Evolutionary conservation across 1,284 basidiomycete species (phyloP).

Genomic region (Cryptococcus hybrid): DNA sequence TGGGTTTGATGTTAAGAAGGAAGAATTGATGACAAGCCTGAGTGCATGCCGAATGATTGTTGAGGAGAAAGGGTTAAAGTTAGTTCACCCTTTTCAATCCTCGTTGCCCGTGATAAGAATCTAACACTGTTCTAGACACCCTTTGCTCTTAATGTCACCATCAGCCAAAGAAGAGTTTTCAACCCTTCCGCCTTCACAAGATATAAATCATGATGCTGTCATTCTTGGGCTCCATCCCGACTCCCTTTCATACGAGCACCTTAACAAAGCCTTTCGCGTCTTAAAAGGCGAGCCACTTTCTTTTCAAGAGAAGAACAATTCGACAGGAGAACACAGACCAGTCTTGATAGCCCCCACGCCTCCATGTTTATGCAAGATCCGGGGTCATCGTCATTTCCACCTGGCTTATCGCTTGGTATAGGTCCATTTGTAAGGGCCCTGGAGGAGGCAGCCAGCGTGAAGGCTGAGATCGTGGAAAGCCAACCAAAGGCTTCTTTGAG

Average conservation of each 20-base stretch:
- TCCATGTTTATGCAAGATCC: constrained; percentile 61
- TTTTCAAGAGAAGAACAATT: not conserved
- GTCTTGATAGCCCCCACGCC: constrained; percentile 50
- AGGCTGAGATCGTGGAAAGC: constrained; percentile 66
- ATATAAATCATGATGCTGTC: constrained; percentile 57
- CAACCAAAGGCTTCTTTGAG: constrained; percentile 61
- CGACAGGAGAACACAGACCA: not conserved
- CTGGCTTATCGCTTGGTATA: constrained; percentile 61
- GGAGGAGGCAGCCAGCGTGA: constrained; percentile 57
- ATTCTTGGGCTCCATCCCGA: constrained; percentile 64
- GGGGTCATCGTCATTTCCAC: constrained; percentile 52
- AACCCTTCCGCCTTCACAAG: constrained; percentile 11
- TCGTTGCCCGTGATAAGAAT: not conserved
- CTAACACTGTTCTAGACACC: constrained; percentile 47
- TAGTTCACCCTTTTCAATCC: constrained; percentile 16
- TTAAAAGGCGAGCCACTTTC: constrained; percentile 49
- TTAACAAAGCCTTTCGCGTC: constrained; percentile 67
- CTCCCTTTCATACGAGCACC: constrained; percentile 56
- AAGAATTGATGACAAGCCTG: constrained; percentile 63
- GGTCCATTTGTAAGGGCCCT: constrained; percentile 67
- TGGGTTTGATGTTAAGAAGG: constrained; percentile 55
- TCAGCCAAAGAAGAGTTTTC: constrained; percentile 60
- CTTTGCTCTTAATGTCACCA: constrained; percentile 60
- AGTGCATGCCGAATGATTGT: constrained; percentile 59
- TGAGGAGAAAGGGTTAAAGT: constrained; percentile 53